These are phyloP conservation scores for Penicillium lividum DNA, from an alignment of 495 filamentous ascomycete species.

Conservation along the genomic window DNA sequence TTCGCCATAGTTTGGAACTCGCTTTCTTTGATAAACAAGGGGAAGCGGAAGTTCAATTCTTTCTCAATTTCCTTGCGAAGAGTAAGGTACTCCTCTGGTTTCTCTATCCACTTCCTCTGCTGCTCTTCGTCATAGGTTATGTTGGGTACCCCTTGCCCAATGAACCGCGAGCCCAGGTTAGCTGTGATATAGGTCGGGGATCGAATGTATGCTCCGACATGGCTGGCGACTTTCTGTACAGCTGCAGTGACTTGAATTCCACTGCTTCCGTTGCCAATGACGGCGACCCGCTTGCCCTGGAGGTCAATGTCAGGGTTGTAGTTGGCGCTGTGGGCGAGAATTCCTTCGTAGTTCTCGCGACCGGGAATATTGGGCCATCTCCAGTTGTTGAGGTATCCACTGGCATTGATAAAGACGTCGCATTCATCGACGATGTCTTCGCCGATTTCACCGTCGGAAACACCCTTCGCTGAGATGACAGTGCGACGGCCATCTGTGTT, in stretches of 20 bases:
- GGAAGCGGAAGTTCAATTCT: constrained; percentile 37
- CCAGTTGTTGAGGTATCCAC: constrained; percentile 18
- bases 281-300: constrained; percentile 46
- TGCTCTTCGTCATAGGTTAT: constrained; percentile 21
- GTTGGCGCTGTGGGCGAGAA: constrained; percentile 47
- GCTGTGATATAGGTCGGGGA: constrained; percentile 23
- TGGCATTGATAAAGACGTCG: too few species aligned
- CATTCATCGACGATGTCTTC: too few species aligned
- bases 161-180: too few species aligned
- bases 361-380: constrained; percentile 53
- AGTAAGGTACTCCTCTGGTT: constrained; percentile 22
- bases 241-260: constrained; percentile 54
- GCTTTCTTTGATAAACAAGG: too few species aligned
- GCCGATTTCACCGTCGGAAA: too few species aligned
- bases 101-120: constrained; percentile 18
- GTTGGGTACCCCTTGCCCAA: constrained; percentile 11
- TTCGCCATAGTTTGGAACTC: too few species aligned
- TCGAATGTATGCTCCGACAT: constrained; percentile 2
- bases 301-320: constrained; percentile 41
- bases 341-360: constrained; percentile 43
- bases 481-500: too few species aligned
- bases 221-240: constrained; percentile 23
- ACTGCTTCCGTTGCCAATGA: constrained; percentile 49
- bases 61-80: constrained; percentile 45
- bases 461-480: too few species aligned